Evolutionary conservation across 352 stramenopile genomes (phyloP).

Genomic region (Phytophthora rubi): DNA sequence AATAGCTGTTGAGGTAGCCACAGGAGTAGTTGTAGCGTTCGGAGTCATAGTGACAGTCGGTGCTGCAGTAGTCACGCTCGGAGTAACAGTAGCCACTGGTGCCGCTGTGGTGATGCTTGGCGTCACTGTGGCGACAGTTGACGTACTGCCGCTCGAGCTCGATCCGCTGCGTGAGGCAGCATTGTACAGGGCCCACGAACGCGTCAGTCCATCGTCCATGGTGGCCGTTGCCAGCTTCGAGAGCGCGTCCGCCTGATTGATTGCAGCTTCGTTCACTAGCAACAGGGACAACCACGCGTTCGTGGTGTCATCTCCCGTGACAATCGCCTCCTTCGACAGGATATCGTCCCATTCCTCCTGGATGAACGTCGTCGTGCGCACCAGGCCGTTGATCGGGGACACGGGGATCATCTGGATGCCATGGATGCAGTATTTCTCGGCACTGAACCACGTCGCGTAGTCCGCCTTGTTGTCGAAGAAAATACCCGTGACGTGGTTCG

Average conservation of each 20-base stretch:
- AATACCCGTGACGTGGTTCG: constrained; percentile 83
- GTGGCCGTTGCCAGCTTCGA: constrained; percentile 47
- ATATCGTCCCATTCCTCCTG: constrained; percentile 84
- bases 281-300: constrained; percentile 78
- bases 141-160: constrained; percentile 24
- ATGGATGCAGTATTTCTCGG: constrained; percentile 83
- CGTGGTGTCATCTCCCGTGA: constrained; percentile 46
- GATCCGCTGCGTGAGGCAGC: constrained; percentile 45
- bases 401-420: constrained; percentile 86
- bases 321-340: constrained; percentile 69
- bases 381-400: constrained; percentile 75
- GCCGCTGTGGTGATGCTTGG: constrained; percentile 18
- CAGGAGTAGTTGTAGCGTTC: background rate
- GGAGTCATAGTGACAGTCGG: background rate
- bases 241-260: constrained; percentile 63
- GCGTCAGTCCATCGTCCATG: constrained; percentile 73
- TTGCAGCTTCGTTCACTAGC: constrained; percentile 72
- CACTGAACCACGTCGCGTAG: constrained; percentile 82
- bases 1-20: background rate
- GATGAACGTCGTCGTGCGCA: constrained; percentile 65
- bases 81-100: background rate
- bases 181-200: constrained; percentile 78
- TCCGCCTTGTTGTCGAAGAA: constrained; percentile 83
- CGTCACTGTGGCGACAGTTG: constrained; percentile 9
- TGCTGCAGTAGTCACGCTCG: constrained; percentile 6